Evolutionary conservation across 306 rosid genomes (phyloP), one percentile per base, ranked within the genome.

Genomic region (Medicago arabica): DNA sequence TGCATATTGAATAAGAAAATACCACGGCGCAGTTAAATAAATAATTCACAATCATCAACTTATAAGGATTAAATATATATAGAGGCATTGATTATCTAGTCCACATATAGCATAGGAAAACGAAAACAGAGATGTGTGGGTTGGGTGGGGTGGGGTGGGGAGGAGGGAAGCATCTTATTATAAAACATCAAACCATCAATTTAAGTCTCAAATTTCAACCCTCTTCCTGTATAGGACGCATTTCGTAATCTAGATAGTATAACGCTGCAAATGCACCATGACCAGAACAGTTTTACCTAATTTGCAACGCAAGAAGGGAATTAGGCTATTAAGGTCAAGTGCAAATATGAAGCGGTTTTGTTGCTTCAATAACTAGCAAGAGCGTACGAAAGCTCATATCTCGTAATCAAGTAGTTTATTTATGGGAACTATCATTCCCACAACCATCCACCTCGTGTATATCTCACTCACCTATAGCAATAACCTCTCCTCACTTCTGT

Each of bases 1-100:
- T 95, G 92, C 74, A 74, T 78, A 64, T 74, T 75, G 49, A 77
- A 78, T 64, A 47, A 77, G 66, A 79, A 44, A 73, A 70, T 51
- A 69, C 17, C 47, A 69, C 41, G 83, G 88, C 72, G 86, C 54
- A 44, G 15, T 78, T 61, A n/a, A 70, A 50, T 5, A 54, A 46
- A 15, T 44, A 61, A 62, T 63, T 58, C 43, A 64, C 46, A 34
- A 44, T 58, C 67, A 70, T 67, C 60, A 57, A 41, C 19, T 57
- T 40, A 67, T 41, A 63, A 34, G 39, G 6, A 39, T 36, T 34
- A 14, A 51, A 34, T 51, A 36, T 16, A 40, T 64, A 75, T 17
- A n/a, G n/a, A 38, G 58, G 47, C 47, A 16, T 6, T 31, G 63
- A 69, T 34, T 34, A 46, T 34, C 17, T 47, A 59, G 41, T 46